These are phyloP conservation scores for Tricholoma hemisulphureum DNA, from an alignment of 768 basidiomycete genomes.

Conservation along the genomic window DNA sequence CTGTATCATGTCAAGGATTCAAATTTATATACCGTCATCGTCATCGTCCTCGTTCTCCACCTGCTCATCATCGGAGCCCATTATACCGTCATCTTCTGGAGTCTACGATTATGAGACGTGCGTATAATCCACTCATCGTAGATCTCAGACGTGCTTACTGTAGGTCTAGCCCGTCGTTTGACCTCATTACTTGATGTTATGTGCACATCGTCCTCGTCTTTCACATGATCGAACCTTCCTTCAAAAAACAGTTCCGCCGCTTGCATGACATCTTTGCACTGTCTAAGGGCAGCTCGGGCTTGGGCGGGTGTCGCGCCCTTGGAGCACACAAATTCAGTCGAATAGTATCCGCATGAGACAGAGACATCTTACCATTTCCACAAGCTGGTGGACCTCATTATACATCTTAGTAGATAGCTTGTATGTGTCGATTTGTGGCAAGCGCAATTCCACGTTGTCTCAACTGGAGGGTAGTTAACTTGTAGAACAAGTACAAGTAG, in stretches of 20 bases:
- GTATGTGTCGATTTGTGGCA: not conserved
- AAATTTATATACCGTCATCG: slow-evolving; percentile 40
- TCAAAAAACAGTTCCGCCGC: slow-evolving; percentile 86
- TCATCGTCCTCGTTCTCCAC: slow-evolving; percentile 51
- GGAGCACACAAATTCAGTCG: slow-evolving; percentile 9
- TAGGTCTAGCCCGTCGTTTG: slow-evolving; percentile 22
- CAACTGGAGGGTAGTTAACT: too few species aligned
- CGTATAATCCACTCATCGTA: slow-evolving; percentile 1
- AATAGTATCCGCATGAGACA: not conserved
- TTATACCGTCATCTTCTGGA: slow-evolving; percentile 57
- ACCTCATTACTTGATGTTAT: slow-evolving; percentile 36
- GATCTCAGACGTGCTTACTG: slow-evolving; percentile 19
- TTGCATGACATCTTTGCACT: slow-evolving; percentile 87
- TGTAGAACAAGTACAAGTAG: too few species aligned
- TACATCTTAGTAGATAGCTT: slow-evolving; percentile 35
- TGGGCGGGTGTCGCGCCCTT: slow-evolving; percentile 83
- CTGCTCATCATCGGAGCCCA: slow-evolving; percentile 42
- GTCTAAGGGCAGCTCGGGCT: slow-evolving; percentile 78
- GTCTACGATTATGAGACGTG: slow-evolving; percentile 40
- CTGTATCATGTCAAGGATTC: not conserved
- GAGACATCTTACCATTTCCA: slow-evolving; percentile 40
- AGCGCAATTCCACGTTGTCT: too few species aligned
- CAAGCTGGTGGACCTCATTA: slow-evolving; percentile 56
- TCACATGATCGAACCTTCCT: slow-evolving; percentile 78
- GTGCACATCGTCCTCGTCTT: slow-evolving; percentile 54